phyloP scores from a whole-genome alignment of 179 eudicot species.

The Silene noctiflora region DNA sequence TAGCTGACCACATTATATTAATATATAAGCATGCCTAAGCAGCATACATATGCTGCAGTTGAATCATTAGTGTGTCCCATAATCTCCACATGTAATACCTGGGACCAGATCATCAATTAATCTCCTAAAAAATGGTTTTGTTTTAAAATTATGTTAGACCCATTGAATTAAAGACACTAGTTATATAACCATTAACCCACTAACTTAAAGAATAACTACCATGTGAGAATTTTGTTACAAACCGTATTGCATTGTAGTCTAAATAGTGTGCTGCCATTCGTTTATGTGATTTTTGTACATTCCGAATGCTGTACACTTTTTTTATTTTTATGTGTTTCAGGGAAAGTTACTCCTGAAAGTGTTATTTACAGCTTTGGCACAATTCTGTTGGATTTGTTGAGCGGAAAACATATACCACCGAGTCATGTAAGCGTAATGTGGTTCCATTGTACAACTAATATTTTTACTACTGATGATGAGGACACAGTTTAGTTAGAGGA shows the following conservation, averaged over 20 bases:
- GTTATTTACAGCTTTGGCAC: constrained; percentile 92
- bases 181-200: too few species aligned
- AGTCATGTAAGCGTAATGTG: constrained; percentile 68
- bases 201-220: not conserved
- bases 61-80: not conserved
- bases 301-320: constrained; percentile 11
- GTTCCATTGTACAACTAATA: not conserved
- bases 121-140: not conserved
- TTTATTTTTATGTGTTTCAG: constrained; percentile 33
- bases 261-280: not conserved
- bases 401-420: constrained; percentile 98
- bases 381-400: constrained; percentile 83
- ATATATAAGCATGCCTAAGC: not conserved
- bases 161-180: too few species aligned
- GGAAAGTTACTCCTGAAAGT: constrained; percentile 91
- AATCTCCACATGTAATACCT: not conserved
- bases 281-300: not conserved
- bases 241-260: not conserved
- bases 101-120: not conserved
- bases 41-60: constrained; percentile 8
- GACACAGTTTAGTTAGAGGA: not conserved
- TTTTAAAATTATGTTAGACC: not conserved
- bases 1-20: constrained; percentile 8
- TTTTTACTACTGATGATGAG: not conserved
- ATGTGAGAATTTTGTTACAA: not conserved